Evolutionary conservation across 2,329 filamentous ascomycete species (phyloP).

Genomic region (Colletotrichum liriopes): DNA sequence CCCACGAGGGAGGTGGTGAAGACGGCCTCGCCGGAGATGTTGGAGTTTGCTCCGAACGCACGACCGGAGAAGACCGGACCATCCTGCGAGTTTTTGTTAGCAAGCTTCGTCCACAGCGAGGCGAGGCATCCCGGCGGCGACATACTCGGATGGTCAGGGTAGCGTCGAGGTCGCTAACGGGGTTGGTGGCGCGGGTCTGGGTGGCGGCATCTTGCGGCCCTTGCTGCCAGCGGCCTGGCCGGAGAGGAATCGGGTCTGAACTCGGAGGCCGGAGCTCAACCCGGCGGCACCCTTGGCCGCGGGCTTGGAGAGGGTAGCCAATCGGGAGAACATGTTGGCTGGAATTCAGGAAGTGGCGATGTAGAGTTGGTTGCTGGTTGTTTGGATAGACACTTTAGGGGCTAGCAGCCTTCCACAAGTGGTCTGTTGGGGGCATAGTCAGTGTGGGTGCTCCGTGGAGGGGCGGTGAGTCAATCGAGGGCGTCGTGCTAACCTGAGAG

Average conservation of each 20-base stretch:
- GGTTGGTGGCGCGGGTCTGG: slow-evolving; percentile 72
- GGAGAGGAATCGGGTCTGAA: slow-evolving; percentile 57
- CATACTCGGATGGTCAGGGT: slow-evolving; percentile 94
- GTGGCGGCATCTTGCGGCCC: slow-evolving; percentile 75
- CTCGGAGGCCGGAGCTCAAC: slow-evolving; percentile 50
- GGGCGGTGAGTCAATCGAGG: slow-evolving; percentile 60
- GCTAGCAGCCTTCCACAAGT: slow-evolving; percentile 68
- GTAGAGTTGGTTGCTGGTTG: slow-evolving; percentile 21
- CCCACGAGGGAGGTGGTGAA: slow-evolving; percentile 98
- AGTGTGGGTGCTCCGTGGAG: slow-evolving; percentile 44
- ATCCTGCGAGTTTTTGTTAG: slow-evolving; percentile 69
- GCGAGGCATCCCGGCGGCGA: slow-evolving; percentile 41
- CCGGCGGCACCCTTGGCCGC: slow-evolving; percentile 62
- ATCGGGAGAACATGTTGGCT: slow-evolving; percentile 72
- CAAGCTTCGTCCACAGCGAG: slow-evolving; percentile 1
- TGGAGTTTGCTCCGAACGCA: slow-evolving; percentile 95
- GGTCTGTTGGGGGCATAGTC: slow-evolving; percentile 59
- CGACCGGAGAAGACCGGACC: slow-evolving; percentile 97
- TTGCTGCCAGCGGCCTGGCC: slow-evolving; percentile 72
- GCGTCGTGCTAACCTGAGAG: slow-evolving; percentile 75
- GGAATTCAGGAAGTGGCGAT: slow-evolving; percentile 3
- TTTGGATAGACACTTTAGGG: slow-evolving; percentile 57
- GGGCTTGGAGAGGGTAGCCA: slow-evolving; percentile 69
- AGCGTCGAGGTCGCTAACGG: slow-evolving; percentile 81
- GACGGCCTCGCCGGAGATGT: slow-evolving; percentile 97